A percentile compares a stretch with the other conserved stretches of the same genome.
Conservation (phyloP, 2,329 filamentous ascomycete species). For the Fusarium napiforme region DNA sequence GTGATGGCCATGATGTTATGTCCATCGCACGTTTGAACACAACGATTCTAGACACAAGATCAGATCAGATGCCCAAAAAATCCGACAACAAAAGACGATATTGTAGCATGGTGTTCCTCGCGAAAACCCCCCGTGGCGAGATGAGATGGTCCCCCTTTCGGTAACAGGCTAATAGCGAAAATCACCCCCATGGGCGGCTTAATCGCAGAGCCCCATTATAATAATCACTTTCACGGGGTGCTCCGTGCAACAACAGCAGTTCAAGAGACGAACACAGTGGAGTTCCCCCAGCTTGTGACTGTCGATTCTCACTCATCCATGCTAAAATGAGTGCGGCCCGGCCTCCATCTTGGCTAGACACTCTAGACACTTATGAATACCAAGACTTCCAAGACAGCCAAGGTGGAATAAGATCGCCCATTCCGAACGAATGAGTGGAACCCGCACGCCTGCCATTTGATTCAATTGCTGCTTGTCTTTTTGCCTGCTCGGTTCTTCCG, state of each 20-base stretch:
- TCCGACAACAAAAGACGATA: not conserved
- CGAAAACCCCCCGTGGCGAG: slow-evolving; percentile 6
- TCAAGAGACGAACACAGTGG: not conserved
- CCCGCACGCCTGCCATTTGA: slow-evolving; percentile 6
- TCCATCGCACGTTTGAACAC: not conserved
- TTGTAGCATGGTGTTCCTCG: slow-evolving; percentile 9
- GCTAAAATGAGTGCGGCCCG: not conserved
- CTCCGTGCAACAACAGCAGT: slow-evolving; percentile 19
- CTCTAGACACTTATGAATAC: slow-evolving; percentile 10
- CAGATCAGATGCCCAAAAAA: slow-evolving; percentile 7
- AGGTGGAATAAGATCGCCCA: slow-evolving; percentile 27
- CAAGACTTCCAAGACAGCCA: slow-evolving; percentile 32
- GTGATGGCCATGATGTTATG: not conserved
- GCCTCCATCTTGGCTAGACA: slow-evolving; percentile 18
- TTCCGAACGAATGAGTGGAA: slow-evolving; percentile 22
- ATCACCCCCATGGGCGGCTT: not conserved
- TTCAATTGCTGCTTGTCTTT: not conserved
- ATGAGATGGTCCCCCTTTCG: slow-evolving; percentile 10
- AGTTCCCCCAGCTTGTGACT: slow-evolving; percentile 23
- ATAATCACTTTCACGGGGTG: slow-evolving; percentile 4
- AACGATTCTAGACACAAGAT: not conserved
- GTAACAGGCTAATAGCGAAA: slow-evolving; percentile 22
- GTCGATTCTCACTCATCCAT: not conserved
- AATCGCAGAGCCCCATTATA: slow-evolving; percentile 18
- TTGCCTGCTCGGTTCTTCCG: slow-evolving; percentile 19